These are phyloP conservation scores for Hyphopichia khmerensis DNA, from an alignment of 1,139 yeast genomes.

Conservation along the genomic window DNA sequence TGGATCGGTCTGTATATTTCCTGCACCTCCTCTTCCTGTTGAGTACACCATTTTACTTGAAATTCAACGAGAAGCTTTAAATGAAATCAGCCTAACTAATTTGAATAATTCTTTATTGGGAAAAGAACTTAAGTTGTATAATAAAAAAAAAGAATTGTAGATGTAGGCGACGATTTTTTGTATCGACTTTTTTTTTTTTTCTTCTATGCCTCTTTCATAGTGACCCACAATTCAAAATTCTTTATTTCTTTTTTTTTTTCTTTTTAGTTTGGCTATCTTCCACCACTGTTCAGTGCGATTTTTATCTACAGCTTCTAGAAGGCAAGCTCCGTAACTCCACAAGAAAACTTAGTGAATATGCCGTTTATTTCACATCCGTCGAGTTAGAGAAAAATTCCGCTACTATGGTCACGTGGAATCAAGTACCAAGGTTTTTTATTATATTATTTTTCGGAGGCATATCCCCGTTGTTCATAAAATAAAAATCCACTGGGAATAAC, in stretches of 20 bases:
- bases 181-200: not conserved
- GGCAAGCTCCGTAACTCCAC: slow-evolving; percentile 2
- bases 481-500: too few relatives aligned
- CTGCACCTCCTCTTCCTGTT: slow-evolving; percentile 44
- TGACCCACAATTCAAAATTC: slow-evolving; percentile 1
- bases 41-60: slow-evolving; percentile 14
- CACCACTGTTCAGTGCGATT: not conserved
- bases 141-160: not conserved
- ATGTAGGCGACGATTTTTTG: not conserved
- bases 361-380: not conserved
- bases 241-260: not conserved
- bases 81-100: too few relatives aligned
- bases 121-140: not conserved
- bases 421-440: too few relatives aligned
- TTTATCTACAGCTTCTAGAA: not conserved
- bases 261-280: not conserved
- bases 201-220: slow-evolving; percentile 4
- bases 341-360: not conserved
- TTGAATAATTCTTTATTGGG: too few relatives aligned
- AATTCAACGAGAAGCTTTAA: too few relatives aligned
- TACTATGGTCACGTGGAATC: too few relatives aligned
- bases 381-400: too few relatives aligned
- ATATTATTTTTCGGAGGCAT: too few relatives aligned
- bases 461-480: too few relatives aligned
- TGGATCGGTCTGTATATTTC: slow-evolving; percentile 28